phyloP scores from a whole-genome alignment of 169 alveolate species.

The Plasmodium vivax region DNA sequence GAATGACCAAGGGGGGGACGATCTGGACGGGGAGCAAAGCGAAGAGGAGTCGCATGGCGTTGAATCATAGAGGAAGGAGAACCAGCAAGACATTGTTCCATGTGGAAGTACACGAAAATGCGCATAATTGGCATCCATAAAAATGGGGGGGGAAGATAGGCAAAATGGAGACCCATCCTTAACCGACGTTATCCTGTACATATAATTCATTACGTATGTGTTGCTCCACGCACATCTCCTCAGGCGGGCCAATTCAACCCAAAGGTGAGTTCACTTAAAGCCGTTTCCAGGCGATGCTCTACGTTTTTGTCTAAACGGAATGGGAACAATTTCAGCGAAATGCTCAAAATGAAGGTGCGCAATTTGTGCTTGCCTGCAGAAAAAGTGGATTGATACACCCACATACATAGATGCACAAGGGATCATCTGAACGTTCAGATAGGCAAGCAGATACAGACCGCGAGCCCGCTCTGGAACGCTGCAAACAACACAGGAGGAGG shows the following conservation, averaged over 20 bases:
- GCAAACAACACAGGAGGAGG: background rate
- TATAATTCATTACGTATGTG: background rate
- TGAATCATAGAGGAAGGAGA: background rate
- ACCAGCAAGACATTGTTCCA: background rate
- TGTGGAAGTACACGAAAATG: background rate
- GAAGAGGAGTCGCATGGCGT: background rate
- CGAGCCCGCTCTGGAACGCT: background rate
- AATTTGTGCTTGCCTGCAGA: background rate
- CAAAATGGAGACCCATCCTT: background rate
- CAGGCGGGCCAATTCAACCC: background rate
- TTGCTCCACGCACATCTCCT: background rate
- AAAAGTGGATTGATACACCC: background rate
- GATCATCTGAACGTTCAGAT: background rate
- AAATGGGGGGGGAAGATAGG: background rate
- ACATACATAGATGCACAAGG: background rate
- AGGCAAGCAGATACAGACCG: background rate
- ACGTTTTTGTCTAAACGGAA: background rate
- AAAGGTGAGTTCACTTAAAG: background rate
- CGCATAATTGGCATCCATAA: background rate
- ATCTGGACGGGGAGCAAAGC: background rate
- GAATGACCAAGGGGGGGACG: conserved; percentile 11
- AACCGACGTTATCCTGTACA: background rate
- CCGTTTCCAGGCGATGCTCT: background rate
- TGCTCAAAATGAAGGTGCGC: background rate
- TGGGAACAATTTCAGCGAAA: background rate